Conservation (phyloP, 805 yeast genomes). For the Yamadazyma nakazawae region DNA sequence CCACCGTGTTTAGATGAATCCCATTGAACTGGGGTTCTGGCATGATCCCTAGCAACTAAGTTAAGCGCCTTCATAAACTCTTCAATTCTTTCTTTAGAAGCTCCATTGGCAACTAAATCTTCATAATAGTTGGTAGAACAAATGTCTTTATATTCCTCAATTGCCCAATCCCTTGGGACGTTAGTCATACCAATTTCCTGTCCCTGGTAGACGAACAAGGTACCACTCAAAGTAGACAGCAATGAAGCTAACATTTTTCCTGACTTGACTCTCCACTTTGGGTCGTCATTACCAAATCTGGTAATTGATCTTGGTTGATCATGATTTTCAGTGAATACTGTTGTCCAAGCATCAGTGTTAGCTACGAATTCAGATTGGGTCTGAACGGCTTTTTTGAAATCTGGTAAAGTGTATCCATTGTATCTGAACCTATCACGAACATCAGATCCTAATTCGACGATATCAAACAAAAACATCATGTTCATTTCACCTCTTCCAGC, state of each 20-base stretch:
- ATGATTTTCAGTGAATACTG: slow-evolving; percentile 55
- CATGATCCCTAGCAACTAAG: slow-evolving; percentile 48
- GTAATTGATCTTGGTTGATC: slow-evolving; percentile 58
- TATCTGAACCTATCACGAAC: slow-evolving; percentile 35
- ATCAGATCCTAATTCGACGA: slow-evolving; percentile 37
- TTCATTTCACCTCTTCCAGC: slow-evolving; percentile 35
- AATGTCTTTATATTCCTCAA: slow-evolving; percentile 51
- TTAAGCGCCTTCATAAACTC: slow-evolving; percentile 31
- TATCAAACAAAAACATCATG: slow-evolving; percentile 36
- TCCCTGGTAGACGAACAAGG: slow-evolving; percentile 57
- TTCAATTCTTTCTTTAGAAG: slow-evolving; percentile 7
- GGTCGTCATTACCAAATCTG: slow-evolving; percentile 45
- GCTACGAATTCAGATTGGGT: slow-evolving; percentile 37
- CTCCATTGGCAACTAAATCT: slow-evolving; percentile 25
- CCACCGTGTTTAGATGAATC: slow-evolving; percentile 44
- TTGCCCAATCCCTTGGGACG: slow-evolving; percentile 40
- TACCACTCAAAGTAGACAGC: slow-evolving; percentile 48
- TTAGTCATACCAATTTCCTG: slow-evolving; percentile 60
- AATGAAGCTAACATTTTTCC: slow-evolving; percentile 50
- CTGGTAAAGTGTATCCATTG: slow-evolving; percentile 32
- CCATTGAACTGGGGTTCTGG: slow-evolving; percentile 61
- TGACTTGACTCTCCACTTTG: slow-evolving; percentile 27
- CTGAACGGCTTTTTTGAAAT: slow-evolving; percentile 40
- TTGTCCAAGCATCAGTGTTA: slow-evolving; percentile 52
- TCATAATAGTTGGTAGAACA: slow-evolving; percentile 43